These are phyloP conservation scores for Haematococcus lacustris DNA, from an alignment of 139 green algal genomes.

Conservation along the genomic window DNA sequence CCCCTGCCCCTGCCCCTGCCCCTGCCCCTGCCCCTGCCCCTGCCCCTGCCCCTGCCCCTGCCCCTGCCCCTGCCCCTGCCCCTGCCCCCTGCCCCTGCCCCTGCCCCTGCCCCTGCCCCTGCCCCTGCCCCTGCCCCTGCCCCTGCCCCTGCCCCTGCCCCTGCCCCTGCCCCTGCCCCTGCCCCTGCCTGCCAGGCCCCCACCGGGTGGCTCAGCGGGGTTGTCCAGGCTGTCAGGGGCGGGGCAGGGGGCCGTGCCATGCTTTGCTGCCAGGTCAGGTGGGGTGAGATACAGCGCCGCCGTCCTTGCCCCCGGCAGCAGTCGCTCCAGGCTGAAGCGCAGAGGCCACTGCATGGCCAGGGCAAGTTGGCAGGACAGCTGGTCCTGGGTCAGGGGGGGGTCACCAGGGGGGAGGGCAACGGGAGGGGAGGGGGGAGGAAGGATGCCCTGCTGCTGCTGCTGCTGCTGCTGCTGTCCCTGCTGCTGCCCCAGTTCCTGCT, in stretches of 20 bases:
- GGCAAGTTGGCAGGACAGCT: slow-evolving; percentile 13
- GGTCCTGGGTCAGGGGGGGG: slow-evolving; percentile 25
- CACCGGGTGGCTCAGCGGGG: too few species aligned
- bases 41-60: not conserved
- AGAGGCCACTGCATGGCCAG: slow-evolving; percentile 22
- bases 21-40: not conserved
- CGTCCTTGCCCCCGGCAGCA: slow-evolving; percentile 17
- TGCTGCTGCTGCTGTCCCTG: not conserved
- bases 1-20: too few species aligned
- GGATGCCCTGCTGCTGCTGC: not conserved
- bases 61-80: not conserved
- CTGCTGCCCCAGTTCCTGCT: not conserved
- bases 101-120: not conserved
- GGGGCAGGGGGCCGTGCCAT: not conserved
- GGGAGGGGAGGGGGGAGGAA: not conserved
- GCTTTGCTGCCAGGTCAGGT: not conserved
- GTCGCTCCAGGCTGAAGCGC: slow-evolving; percentile 30
- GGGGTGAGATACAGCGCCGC: slow-evolving; percentile 20
- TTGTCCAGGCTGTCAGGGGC: too few species aligned
- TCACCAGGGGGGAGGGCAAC: too few species aligned
- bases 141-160: not conserved
- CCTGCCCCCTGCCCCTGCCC: not conserved
- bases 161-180: not conserved
- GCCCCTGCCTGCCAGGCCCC: too few species aligned
- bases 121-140: not conserved